Percentiles rank a stretch among this genome's conserved stretches.
These are phyloP conservation scores for Cardamine resedifolia DNA, from an alignment of 345 rosid genomes.

Conservation along the genomic window DNA sequence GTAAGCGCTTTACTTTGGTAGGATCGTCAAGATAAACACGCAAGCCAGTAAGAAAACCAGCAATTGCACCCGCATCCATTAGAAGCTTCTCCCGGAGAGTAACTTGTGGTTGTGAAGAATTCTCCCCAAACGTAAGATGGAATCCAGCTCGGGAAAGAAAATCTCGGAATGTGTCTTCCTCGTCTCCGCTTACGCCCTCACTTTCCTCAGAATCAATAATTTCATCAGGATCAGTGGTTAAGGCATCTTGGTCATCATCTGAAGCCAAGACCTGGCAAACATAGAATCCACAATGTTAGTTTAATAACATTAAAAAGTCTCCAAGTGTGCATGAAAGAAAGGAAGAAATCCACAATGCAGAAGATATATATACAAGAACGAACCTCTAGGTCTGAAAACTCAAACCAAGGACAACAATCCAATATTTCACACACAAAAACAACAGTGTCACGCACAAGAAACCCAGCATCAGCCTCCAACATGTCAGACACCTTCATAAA, in stretches of 20 bases:
- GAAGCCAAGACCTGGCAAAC: slow-evolving; percentile 82
- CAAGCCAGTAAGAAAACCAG: slow-evolving; percentile 91
- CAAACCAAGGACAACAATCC: slow-evolving; percentile 98
- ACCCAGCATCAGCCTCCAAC: slow-evolving; percentile 99
- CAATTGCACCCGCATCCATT: slow-evolving; percentile 99
- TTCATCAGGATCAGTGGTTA: slow-evolving; percentile 99
- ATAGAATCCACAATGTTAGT: slow-evolving; percentile 10
- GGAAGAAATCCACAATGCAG: slow-evolving; percentile 11
- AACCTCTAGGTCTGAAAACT: slow-evolving; percentile 90
- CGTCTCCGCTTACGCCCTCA: slow-evolving; percentile 94
- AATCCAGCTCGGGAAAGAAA: slow-evolving; percentile 98
- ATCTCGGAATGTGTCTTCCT: slow-evolving; percentile 95
- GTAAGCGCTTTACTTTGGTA: slow-evolving; percentile 92
- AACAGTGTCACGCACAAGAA: slow-evolving; percentile 96
- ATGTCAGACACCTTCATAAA: slow-evolving; percentile 99
- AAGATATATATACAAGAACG: slow-evolving; percentile 15
- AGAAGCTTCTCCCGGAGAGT: slow-evolving; percentile 68
- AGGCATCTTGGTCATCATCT: slow-evolving; percentile 96
- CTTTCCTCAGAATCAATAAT: slow-evolving; percentile 97
- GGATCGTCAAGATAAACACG: slow-evolving; percentile 98
- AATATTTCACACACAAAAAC: slow-evolving; percentile 97
- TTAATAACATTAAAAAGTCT: not conserved
- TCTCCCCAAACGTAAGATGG: slow-evolving; percentile 92
- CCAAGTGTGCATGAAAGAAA: slow-evolving; percentile 18
- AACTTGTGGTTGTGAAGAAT: slow-evolving; percentile 81